Evolutionary conservation across 495 filamentous ascomycete species (phyloP).

Genomic region (Tirmania nivea): DNA sequence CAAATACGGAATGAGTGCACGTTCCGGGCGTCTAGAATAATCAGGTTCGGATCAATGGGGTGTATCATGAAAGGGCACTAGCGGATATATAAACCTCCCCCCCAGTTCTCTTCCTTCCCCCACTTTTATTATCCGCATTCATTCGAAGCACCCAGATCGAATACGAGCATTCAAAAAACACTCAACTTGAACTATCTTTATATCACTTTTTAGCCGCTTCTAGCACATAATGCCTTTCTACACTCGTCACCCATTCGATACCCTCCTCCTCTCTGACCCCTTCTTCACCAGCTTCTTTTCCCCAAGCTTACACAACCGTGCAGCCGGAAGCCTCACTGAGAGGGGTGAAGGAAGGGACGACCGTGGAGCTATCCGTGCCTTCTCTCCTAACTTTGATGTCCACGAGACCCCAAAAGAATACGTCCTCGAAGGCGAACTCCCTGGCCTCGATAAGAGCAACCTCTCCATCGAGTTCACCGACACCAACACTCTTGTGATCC

Average conservation of each 20-base stretch:
- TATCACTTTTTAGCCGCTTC: too few relatives aligned
- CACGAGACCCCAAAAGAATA: constrained; percentile 44
- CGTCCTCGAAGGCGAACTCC: constrained; percentile 71
- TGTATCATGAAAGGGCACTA: too few relatives aligned
- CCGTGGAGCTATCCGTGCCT: constrained; percentile 20
- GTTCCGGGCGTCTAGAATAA: too few relatives aligned
- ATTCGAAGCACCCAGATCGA: too few relatives aligned
- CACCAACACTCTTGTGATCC: constrained; percentile 48
- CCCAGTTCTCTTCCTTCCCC: too few relatives aligned
- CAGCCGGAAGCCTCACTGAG: too few relatives aligned
- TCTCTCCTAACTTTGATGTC: constrained; percentile 60
- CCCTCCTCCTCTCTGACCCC: background rate
- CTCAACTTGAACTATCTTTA: too few relatives aligned
- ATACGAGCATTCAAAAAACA: too few relatives aligned
- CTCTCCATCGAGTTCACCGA: constrained; percentile 73
- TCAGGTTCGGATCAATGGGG: too few relatives aligned
- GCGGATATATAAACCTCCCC: too few relatives aligned
- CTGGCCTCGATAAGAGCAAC: constrained; percentile 57
- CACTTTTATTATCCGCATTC: too few relatives aligned
- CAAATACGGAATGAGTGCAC: too few relatives aligned
- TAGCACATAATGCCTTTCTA: background rate
- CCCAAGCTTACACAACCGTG: background rate
- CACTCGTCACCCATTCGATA: background rate
- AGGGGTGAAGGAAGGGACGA: background rate
- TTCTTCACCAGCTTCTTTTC: background rate